These are phyloP conservation scores for Clarkia xantiana DNA, from an alignment of 345 rosid species.

Conservation along the genomic window DNA sequence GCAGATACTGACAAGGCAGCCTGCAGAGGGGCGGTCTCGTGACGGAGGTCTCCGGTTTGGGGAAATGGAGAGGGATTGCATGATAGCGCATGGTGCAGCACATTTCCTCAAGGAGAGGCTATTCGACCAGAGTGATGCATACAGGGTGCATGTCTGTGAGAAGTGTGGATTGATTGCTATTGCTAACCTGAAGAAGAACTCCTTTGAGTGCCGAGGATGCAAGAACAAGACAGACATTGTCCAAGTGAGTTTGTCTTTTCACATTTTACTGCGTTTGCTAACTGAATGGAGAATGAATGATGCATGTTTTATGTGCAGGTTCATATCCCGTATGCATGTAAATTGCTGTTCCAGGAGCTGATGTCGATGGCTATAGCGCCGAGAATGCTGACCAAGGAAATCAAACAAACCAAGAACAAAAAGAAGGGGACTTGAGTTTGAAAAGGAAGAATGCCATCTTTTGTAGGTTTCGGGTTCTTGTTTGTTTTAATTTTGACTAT, in stretches of 20 bases:
- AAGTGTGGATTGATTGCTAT: constrained; percentile 83
- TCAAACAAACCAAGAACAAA: constrained; percentile 29
- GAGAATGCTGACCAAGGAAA: constrained; percentile 71
- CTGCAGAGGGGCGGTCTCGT: constrained; percentile 97
- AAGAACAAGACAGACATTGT: constrained; percentile 88
- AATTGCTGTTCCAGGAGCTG: constrained; percentile 90
- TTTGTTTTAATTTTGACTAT: too few species aligned
- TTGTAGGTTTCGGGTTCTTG: too few species aligned
- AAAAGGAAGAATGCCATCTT: too few species aligned
- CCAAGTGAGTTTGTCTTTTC: constrained; percentile 34
- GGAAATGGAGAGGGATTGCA: constrained; percentile 97
- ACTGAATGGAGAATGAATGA: background rate
- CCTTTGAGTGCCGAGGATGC: constrained; percentile 94
- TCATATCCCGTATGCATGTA: constrained; percentile 86
- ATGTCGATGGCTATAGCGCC: constrained; percentile 99
- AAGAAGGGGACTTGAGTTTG: constrained; percentile 43
- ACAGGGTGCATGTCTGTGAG: constrained; percentile 90
- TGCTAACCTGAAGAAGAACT: constrained; percentile 81
- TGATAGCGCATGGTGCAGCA: constrained; percentile 97
- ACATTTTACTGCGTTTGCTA: too few species aligned
- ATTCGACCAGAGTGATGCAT: constrained; percentile 96
- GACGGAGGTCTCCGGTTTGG: constrained; percentile 97
- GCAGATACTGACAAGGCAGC: constrained; percentile 90
- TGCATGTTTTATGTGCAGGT: constrained; percentile 29
- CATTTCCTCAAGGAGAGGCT: constrained; percentile 86